A percentile compares a stretch with the other conserved stretches of the same genome.
phyloP scores from a whole-genome alignment of 345 rosid genomes.

The Erucastrum elatum region DNA sequence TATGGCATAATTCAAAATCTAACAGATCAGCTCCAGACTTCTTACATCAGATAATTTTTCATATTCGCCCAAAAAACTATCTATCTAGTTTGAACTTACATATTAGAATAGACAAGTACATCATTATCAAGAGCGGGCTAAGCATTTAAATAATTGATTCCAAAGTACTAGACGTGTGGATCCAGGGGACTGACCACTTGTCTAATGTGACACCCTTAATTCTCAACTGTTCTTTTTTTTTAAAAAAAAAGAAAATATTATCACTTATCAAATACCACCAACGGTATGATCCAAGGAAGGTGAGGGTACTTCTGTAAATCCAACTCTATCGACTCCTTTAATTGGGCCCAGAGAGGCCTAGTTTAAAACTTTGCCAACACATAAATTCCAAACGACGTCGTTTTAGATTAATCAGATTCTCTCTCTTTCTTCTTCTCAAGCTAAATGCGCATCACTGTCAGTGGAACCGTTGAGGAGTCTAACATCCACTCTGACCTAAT shows the following conservation, averaged over 20 bases:
- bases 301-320: slow-evolving; percentile 10
- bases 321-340: neutral
- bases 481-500: slow-evolving; percentile 11
- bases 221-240: too few relatives aligned
- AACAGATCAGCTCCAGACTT: too few relatives aligned
- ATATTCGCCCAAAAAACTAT: too few relatives aligned
- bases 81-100: neutral
- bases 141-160: neutral
- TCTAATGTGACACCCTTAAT: slow-evolving; percentile 18
- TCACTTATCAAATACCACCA: neutral
- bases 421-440: neutral
- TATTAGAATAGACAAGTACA: neutral
- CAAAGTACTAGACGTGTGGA: slow-evolving; percentile 12
- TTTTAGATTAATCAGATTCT: neutral
- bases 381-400: slow-evolving; percentile 14
- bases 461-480: slow-evolving; percentile 41
- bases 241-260: neutral
- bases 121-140: neutral
- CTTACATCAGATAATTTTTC: too few relatives aligned
- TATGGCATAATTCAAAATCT: too few relatives aligned
- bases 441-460: slow-evolving; percentile 26
- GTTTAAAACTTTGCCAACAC: slow-evolving; percentile 9
- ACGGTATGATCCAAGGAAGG: neutral
- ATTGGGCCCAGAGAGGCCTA: slow-evolving; percentile 30
- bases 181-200: slow-evolving; percentile 27